Base-by-base conservation (phyloP, 1,284 basidiomycete species). In the Thelephora terrestris region DNA sequence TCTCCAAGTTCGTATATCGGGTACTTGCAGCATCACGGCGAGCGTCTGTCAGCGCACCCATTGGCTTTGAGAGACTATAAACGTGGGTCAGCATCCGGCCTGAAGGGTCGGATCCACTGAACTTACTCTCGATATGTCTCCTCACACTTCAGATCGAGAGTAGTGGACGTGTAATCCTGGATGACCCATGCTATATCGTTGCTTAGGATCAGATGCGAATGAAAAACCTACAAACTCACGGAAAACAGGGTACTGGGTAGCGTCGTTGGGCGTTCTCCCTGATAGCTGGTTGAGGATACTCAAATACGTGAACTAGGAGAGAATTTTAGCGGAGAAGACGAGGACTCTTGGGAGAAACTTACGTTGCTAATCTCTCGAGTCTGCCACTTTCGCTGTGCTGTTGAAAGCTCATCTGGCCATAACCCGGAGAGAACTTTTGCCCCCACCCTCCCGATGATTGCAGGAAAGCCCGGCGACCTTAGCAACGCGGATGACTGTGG, bases 241-340 rank as follows among this genome's bases (percentile, higher is more conserved):
- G 58, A 97, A 95, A 17, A 97, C 81, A 0, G 94, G 94, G 65
- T 95, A 97, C 59, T 96, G 91, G 0, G 93, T 96, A 6, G 94
- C 88, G 67, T 98, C 90, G 58, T 83, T 91, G 2, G 91, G 90
- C 1, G 91, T 94, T n/a, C 91, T 74, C 43, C 91, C 91, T 2
- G 91, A 92, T 20, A 89, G 76, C 62, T 94, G 90, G 55, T 94
- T 94, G 46, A 94, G 68, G 50, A 94, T 79, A 53, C 86, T 85
- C 39, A 93, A 64, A 61, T 93, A 93, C 0, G 87, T 85, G 65
- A 90, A 92, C 90, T 92, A 50, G 18, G 48, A 39, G 18, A 18
- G 24, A 48, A 24, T 14, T 39, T 38, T 39, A 47, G 49, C 47
- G 47, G 46, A 29, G 40, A 52, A 48, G 39, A 35, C 2, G 16